Evolutionary conservation across 2,329 filamentous ascomycete species (phyloP).

Genomic region (Colletotrichum theobromicola): DNA sequence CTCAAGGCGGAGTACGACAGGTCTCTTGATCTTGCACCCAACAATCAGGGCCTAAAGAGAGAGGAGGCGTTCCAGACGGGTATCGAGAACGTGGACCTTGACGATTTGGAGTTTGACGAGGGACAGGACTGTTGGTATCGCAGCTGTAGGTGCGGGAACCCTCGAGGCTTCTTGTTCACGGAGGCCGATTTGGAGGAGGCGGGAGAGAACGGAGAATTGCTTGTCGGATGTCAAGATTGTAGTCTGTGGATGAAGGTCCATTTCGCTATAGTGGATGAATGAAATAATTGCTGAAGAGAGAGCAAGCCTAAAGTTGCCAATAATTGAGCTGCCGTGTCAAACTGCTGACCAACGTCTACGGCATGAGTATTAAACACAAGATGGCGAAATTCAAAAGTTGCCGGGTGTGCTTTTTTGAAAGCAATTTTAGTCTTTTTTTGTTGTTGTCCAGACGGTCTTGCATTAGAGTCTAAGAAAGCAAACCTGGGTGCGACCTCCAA

Average conservation of each 20-base stretch:
- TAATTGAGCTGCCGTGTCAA: neutral
- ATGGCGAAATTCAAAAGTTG: neutral
- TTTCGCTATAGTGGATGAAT: constrained; percentile 58
- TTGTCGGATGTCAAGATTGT: constrained; percentile 70
- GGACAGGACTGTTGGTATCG: constrained; percentile 55
- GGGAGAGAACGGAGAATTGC: constrained; percentile 61
- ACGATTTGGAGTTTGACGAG: constrained; percentile 64
- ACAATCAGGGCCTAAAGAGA: constrained; percentile 25
- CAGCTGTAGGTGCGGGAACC: constrained; percentile 68
- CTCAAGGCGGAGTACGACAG: constrained; percentile 60
- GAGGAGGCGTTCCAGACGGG: constrained; percentile 56
- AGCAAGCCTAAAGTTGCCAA: neutral
- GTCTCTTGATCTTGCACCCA: constrained; percentile 43
- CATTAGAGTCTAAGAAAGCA: constrained; percentile 62
- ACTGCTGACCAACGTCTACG: neutral
- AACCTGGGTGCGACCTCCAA: constrained; percentile 52
- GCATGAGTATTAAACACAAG: constrained; percentile 21
- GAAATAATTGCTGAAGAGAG: neutral
- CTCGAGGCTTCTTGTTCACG: constrained; percentile 61
- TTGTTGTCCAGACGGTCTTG: constrained; percentile 60
- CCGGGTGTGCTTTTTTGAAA: constrained; percentile 35
- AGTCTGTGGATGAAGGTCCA: constrained; percentile 70
- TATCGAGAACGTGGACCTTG: constrained; percentile 68
- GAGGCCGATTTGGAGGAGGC: constrained; percentile 66
- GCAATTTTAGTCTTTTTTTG: constrained; percentile 57